Percentiles rank a stretch among this genome's conserved stretches.
These are phyloP conservation scores for Nannizziopsis barbatae DNA, from an alignment of 2,329 filamentous ascomycete genomes.

Conservation along the genomic window DNA sequence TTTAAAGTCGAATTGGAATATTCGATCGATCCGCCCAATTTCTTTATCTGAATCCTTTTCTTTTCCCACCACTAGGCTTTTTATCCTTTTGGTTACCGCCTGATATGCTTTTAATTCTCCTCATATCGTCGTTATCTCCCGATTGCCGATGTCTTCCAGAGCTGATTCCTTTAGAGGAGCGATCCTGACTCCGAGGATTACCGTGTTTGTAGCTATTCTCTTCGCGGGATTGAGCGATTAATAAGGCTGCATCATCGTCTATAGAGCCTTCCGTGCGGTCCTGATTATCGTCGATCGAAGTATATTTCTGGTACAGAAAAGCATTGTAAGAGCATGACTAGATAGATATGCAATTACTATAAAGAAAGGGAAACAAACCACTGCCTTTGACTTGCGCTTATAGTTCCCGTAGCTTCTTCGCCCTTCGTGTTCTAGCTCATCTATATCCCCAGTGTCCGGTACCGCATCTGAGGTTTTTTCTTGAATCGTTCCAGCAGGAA, in stretches of 20 bases:
- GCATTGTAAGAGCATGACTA: neutral
- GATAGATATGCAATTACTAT: neutral
- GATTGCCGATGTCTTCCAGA: neutral
- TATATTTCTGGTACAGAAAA: neutral
- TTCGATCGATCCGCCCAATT: neutral
- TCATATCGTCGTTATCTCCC: neutral
- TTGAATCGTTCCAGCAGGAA: slow-evolving; percentile 19
- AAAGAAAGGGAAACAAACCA: neutral
- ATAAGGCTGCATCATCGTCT: neutral
- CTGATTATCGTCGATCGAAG: neutral
- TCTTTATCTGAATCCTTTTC: slow-evolving; percentile 10
- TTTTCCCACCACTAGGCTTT: slow-evolving; percentile 13
- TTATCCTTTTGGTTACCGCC: slow-evolving; percentile 1
- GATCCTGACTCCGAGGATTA: neutral
- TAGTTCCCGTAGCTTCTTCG: slow-evolving; percentile 32
- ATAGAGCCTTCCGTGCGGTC: neutral
- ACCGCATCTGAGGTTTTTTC: neutral
- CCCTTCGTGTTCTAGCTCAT: slow-evolving; percentile 23
- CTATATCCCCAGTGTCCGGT: slow-evolving; percentile 12
- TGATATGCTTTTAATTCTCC: slow-evolving; percentile 8
- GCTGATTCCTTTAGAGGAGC: slow-evolving; percentile 5
- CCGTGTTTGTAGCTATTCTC: neutral
- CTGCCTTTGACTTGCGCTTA: slow-evolving; percentile 24
- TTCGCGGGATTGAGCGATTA: neutral
- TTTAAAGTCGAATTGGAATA: neutral